These are phyloP conservation scores for Taphrina deformans DNA, from an alignment of 1,139 yeast species.

Conservation along the genomic window DNA sequence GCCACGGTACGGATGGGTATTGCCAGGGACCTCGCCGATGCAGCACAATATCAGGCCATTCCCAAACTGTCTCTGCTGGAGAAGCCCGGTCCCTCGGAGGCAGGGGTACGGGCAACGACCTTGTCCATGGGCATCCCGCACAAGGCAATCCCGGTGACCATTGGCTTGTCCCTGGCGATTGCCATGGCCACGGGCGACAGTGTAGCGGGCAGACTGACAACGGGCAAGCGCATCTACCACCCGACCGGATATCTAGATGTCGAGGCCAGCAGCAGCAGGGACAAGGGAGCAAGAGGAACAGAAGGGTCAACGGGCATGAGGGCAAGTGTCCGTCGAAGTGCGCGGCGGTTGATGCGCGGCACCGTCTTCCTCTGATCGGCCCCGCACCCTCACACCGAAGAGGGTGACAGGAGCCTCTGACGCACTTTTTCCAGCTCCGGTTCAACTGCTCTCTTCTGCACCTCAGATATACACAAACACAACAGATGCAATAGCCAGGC, in stretches of 20 bases:
- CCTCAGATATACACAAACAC: no score
- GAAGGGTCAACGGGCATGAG: neutral
- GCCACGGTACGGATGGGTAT: slow-evolving; percentile 15
- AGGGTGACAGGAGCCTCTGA: neutral
- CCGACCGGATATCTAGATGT: slow-evolving; percentile 17
- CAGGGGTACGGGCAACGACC: slow-evolving; percentile 6
- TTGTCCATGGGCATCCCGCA: slow-evolving; percentile 10
- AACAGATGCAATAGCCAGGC: no score
- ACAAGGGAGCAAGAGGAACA: neutral
- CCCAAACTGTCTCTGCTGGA: neutral
- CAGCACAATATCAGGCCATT: neutral
- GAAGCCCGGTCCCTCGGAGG: neutral
- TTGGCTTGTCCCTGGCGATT: slow-evolving; percentile 6
- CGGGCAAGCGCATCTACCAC: slow-evolving; percentile 14
- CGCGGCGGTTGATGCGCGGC: neutral
- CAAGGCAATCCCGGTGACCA: slow-evolving; percentile 12
- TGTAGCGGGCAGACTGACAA: neutral
- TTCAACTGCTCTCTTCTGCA: neutral
- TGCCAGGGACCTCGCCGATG: neutral
- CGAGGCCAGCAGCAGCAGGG: neutral
- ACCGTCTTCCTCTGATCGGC: neutral
- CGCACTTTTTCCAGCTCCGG: neutral
- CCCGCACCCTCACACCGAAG: neutral
- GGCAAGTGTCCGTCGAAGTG: neutral
- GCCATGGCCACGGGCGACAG: slow-evolving; percentile 2